These are phyloP conservation scores for Condylostoma magnum DNA, from an alignment of 169 alveolate species.

Conservation along the genomic window DNA sequence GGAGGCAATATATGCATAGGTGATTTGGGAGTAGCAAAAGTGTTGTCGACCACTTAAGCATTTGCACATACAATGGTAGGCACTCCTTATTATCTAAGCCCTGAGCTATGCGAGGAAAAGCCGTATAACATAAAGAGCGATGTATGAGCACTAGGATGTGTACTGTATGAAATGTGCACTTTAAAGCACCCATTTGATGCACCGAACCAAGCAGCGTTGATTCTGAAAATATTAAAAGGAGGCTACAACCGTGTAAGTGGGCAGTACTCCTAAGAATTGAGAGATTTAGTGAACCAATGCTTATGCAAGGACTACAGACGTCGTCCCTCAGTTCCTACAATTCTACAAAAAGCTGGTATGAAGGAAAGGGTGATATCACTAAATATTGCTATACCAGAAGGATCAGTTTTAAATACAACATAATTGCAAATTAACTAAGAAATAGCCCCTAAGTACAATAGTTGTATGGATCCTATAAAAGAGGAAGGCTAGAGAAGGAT, in stretches of 20 bases:
- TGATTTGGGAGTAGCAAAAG: constrained; percentile 89
- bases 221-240: constrained; percentile 78
- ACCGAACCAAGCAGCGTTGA: constrained; percentile 80
- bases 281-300: constrained; percentile 56
- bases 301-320: constrained; percentile 56
- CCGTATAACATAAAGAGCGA: constrained; percentile 98
- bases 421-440: not conserved
- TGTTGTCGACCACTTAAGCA: constrained; percentile 90
- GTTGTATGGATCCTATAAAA: not conserved
- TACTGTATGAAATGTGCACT: constrained; percentile 88
- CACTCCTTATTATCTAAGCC: constrained; percentile 99
- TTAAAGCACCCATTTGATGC: constrained; percentile 90
- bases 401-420: constrained; percentile 23
- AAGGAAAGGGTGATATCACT: not conserved
- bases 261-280: constrained; percentile 59
- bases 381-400: not conserved
- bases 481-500: not conserved
- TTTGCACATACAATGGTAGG: constrained; percentile 97
- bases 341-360: constrained; percentile 9
- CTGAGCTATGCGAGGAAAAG: constrained; percentile 98
- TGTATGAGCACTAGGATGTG: constrained; percentile 98
- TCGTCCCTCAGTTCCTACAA: constrained; percentile 50
- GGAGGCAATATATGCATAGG: constrained; percentile 77
- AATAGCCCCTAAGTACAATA: not conserved
- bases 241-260: constrained; percentile 65